Evolutionary conservation across 2,329 filamentous ascomycete species (phyloP).

Genomic region (Phaeophleospora eucalypticola): DNA sequence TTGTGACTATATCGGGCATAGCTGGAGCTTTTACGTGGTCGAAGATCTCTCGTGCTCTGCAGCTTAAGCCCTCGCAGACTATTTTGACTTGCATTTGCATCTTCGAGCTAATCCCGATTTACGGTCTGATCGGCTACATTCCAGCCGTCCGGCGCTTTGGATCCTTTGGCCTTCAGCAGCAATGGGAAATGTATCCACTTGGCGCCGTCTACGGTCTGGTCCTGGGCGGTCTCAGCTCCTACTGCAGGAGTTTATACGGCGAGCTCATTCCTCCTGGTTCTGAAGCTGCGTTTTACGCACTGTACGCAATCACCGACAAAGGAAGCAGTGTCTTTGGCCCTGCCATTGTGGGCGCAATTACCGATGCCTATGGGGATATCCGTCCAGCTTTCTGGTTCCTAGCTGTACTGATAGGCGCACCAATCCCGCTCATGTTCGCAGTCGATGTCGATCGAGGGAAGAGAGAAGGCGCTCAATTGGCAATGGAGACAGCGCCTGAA

Average conservation of each 20-base stretch:
- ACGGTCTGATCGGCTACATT: slow-evolving; percentile 83
- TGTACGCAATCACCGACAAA: slow-evolving; percentile 98
- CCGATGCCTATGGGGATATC: slow-evolving; percentile 60
- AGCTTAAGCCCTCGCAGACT: slow-evolving; percentile 74
- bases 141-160: slow-evolving; percentile 72
- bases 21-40: slow-evolving; percentile 88
- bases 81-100: slow-evolving; percentile 87
- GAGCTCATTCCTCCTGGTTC: slow-evolving; percentile 91
- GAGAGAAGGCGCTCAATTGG: slow-evolving; percentile 40
- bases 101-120: slow-evolving; percentile 89
- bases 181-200: slow-evolving; percentile 95
- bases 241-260: slow-evolving; percentile 87
- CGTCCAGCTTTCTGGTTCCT: slow-evolving; percentile 82
- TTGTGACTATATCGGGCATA: slow-evolving; percentile 79
- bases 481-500: slow-evolving; percentile 29
- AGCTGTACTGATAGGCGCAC: slow-evolving; percentile 75
- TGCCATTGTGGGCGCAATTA: slow-evolving; percentile 87
- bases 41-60: slow-evolving; percentile 65
- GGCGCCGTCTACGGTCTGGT: slow-evolving; percentile 90
- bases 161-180: slow-evolving; percentile 79
- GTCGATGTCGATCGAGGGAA: slow-evolving; percentile 69
- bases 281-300: slow-evolving; percentile 91
- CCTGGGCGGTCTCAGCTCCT: slow-evolving; percentile 84
- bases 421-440: slow-evolving; percentile 77
- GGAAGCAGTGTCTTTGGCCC: slow-evolving; percentile 91